phyloP scores from a whole-genome alignment of 2,329 filamentous ascomycete species.

The Neurospora sp. region DNA sequence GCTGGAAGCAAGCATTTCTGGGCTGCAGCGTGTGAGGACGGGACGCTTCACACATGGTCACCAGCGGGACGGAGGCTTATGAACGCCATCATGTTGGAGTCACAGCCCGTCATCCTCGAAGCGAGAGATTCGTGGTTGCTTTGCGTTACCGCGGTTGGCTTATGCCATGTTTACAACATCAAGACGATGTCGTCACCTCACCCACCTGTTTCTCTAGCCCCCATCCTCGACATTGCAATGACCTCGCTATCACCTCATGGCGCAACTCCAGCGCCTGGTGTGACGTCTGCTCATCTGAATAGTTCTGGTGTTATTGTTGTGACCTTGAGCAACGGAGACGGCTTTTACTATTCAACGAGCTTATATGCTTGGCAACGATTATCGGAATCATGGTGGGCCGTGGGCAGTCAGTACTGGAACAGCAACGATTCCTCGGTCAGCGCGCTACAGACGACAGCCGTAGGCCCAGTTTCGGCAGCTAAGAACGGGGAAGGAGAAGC shows the following conservation, averaged over 20 bases:
- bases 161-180: conserved; percentile 91
- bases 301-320: conserved; percentile 76
- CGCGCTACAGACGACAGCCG: conserved; percentile 62
- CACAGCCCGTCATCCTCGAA: conserved; percentile 89
- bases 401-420: conserved; percentile 98
- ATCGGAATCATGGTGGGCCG: conserved; percentile 97
- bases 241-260: conserved; percentile 67
- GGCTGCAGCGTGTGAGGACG: conserved; percentile 89
- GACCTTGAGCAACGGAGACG: conserved; percentile 90
- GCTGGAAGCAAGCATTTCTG: conserved; percentile 88
- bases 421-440: conserved; percentile 85
- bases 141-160: conserved; percentile 77
- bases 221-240: conserved; percentile 77
- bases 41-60: conserved; percentile 82
- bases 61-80: conserved; percentile 79
- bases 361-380: conserved; percentile 92
- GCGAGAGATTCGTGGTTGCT: conserved; percentile 83
- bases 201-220: conserved; percentile 79
- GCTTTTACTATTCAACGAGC: conserved; percentile 74
- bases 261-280: conserved; percentile 66
- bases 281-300: conserved; percentile 88
- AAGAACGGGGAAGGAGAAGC: conserved; percentile 35
- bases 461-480: conserved; percentile 44
- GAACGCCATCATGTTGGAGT: conserved; percentile 77
- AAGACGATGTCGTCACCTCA: conserved; percentile 74